Conservation (phyloP, 176 grass and related monocot species). For the Zoysia japonica region DNA sequence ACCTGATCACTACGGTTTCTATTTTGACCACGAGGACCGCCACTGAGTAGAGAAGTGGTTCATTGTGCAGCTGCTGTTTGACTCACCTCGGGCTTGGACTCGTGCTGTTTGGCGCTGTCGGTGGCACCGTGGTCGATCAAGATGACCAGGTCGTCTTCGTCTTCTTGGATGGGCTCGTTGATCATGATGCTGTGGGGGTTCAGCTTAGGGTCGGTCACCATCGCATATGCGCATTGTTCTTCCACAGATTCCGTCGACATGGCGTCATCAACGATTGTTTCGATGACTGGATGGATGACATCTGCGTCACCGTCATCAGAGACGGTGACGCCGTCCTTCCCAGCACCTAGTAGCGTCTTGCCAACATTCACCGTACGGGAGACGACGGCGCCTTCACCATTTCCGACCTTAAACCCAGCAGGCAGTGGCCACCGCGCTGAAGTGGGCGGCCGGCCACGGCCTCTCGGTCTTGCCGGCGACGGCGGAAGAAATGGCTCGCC, state of each 20-base stretch:
- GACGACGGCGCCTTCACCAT: background rate
- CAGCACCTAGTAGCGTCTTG: background rate
- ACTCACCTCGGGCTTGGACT: background rate
- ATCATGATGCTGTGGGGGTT: background rate
- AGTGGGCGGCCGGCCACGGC: slow-evolving; percentile 10
- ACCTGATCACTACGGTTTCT: background rate
- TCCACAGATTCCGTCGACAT: background rate
- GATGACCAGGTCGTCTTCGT: background rate
- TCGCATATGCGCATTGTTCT: background rate
- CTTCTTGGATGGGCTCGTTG: background rate
- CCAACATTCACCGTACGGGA: background rate
- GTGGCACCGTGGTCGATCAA: background rate
- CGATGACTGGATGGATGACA: too few relatives aligned
- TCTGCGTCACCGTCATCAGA: background rate
- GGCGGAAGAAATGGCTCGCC: background rate
- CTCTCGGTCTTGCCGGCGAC: background rate
- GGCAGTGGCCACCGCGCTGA: background rate
- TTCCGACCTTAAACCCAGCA: background rate
- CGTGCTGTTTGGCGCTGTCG: background rate
- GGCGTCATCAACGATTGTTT: background rate
- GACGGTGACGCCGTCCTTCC: background rate
- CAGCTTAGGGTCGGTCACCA: too few relatives aligned
- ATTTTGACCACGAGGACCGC: background rate
- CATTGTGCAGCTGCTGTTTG: background rate
- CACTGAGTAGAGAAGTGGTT: background rate